Base-by-base conservation (phyloP, 371 early-diverging fungal species). In the Chytridiales sp. region DNA sequence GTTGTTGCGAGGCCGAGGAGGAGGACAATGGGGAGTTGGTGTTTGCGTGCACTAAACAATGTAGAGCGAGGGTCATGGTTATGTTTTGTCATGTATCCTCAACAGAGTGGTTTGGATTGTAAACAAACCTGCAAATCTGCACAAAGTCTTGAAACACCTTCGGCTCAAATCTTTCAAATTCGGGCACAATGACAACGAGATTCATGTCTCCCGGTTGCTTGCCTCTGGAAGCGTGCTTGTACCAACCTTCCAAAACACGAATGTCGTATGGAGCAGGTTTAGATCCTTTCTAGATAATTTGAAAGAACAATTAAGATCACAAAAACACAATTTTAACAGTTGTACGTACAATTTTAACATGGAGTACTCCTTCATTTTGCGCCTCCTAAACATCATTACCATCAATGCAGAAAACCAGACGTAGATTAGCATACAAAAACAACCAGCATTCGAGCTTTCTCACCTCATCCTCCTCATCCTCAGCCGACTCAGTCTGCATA, bases 1-100 rank as follows among this genome's bases (percentile, higher is more conserved):
- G 90, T 88, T 1, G 93, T 94, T 1, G 93, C 92, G 47, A 94
- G 71, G 19, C 93, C 92, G 63, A 94, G 72, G 0, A 94, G 61
- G n/a, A 93, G 73, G 1, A 89, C 82, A 58, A 94, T 82, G 4
- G 94, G 94, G 19, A 93, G 66, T 27, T 73, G 61, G 30, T 69
- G 36, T 40, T 48, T 78, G 70, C 90, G 88, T 52, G 85, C 82
- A 68, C 90, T 87, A 32, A 61, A 31, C 11, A 19, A 22, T 21
- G 29, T 22, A 26, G 34, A 17, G 48, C 1, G 26, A 53, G 15
- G 38, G 3, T 19, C 21, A 1, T 15, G 15, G 35, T 21, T 24
- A 24, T 24, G 36, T 42, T 30, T 30, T 5, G 22, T 9, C 47
- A 17, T 1, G 29, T 30, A 30, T 29, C 0, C 32, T 5, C 52